Conservation (phyloP, 441 rosid genomes). For the Gossypium gossypioides region DNA sequence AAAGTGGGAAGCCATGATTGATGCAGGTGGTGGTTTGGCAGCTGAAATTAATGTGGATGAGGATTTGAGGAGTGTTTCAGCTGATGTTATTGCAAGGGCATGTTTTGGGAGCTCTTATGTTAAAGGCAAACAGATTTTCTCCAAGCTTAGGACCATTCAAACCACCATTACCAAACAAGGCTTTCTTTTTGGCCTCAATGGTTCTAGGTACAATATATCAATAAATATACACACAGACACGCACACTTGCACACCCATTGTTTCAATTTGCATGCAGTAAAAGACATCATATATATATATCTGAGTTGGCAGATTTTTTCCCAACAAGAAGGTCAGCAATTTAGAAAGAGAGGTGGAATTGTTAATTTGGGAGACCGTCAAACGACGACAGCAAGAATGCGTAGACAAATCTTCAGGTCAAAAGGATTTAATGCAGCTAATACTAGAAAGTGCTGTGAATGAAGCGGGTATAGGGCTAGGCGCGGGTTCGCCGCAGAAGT, state of each 20-base stretch:
- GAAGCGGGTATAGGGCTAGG: constrained; percentile 16
- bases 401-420: constrained; percentile 17
- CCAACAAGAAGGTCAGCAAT: constrained; percentile 27
- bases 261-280: not conserved
- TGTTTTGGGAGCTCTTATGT: constrained; percentile 65
- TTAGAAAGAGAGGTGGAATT: constrained; percentile 52
- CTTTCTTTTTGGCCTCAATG: constrained; percentile 41
- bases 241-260: not conserved
- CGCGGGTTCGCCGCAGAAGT: constrained; percentile 31
- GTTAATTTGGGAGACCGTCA: constrained; percentile 63
- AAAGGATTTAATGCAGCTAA: constrained; percentile 51
- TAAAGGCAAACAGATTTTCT: constrained; percentile 60
- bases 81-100: constrained; percentile 64
- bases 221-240: not conserved
- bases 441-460: constrained; percentile 46
- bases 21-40: constrained; percentile 23
- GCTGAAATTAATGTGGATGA: constrained; percentile 59
- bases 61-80: constrained; percentile 57
- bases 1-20: constrained; percentile 47
- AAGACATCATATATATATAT: not conserved
- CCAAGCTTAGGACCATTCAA: constrained; percentile 65
- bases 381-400: constrained; percentile 36
- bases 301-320: constrained; percentile 21
- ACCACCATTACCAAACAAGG: constrained; percentile 37
- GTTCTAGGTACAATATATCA: constrained; percentile 26